Conservation (phyloP, 495 filamentous ascomycete genomes). For the Neurospora sp. region DNA sequence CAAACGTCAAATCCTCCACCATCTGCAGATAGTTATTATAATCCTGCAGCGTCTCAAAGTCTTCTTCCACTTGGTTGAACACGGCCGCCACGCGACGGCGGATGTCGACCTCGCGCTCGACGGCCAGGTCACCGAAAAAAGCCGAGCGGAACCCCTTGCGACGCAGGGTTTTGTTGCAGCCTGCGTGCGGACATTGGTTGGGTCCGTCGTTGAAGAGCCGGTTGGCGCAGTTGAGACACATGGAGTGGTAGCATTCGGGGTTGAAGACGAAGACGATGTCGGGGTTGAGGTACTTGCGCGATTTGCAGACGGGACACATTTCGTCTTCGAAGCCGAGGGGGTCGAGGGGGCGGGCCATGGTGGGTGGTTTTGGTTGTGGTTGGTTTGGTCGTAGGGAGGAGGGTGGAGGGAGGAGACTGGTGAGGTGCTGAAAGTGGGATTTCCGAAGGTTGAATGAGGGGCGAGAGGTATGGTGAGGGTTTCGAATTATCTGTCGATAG, state of each 20-base stretch:
- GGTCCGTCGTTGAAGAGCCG: slow-evolving; percentile 88
- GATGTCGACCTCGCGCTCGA: slow-evolving; percentile 94
- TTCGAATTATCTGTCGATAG: background rate
- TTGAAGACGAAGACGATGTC: slow-evolving; percentile 92
- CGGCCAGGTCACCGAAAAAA: slow-evolving; percentile 80
- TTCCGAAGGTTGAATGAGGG: too few relatives aligned
- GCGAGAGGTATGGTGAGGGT: background rate
- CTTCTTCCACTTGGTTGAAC: slow-evolving; percentile 81
- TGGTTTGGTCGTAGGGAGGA: slow-evolving; percentile 9
- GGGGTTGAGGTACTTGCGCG: slow-evolving; percentile 84
- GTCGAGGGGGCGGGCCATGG: slow-evolving; percentile 5
- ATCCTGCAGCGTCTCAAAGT: slow-evolving; percentile 70
- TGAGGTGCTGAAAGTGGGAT: too few relatives aligned
- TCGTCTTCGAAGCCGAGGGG: slow-evolving; percentile 40
- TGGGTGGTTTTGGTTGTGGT: slow-evolving; percentile 21
- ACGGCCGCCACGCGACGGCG: slow-evolving; percentile 67
- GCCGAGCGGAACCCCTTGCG: slow-evolving; percentile 74
- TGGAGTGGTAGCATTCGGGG: slow-evolving; percentile 96
- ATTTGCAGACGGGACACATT: slow-evolving; percentile 95
- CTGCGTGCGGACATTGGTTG: slow-evolving; percentile 79
- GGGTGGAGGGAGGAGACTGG: too few relatives aligned
- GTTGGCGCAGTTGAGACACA: slow-evolving; percentile 92
- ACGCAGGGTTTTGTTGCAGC: slow-evolving; percentile 75
- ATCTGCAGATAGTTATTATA: slow-evolving; percentile 94
- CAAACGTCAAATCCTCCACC: slow-evolving; percentile 83